These are phyloP conservation scores for Sphaerostilbella broomeana DNA, from an alignment of 2,329 filamentous ascomycete species.

Conservation along the genomic window DNA sequence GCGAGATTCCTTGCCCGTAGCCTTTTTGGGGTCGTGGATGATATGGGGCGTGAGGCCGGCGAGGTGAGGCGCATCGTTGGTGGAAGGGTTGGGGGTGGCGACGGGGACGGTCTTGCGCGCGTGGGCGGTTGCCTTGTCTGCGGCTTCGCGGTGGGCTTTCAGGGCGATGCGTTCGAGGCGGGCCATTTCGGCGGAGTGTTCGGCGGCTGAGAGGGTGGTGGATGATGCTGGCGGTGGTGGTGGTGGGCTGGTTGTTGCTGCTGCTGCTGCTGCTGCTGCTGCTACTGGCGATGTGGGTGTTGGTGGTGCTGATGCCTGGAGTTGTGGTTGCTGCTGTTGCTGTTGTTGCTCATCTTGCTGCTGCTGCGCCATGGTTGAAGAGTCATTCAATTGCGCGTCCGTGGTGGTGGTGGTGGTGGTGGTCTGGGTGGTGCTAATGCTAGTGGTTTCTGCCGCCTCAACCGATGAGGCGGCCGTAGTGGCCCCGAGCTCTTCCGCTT, in stretches of 20 bases:
- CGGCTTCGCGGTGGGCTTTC: conserved; percentile 47
- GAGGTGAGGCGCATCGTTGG: conserved; percentile 53
- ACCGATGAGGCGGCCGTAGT: conserved; percentile 18
- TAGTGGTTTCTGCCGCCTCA: conserved; percentile 11
- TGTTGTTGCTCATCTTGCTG: conserved; percentile 5
- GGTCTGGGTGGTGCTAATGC: background rate
- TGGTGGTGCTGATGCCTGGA: conserved; percentile 28
- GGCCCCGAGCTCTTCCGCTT: conserved; percentile 55
- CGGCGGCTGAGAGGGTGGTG: conserved; percentile 29
- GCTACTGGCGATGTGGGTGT: conserved; percentile 11
- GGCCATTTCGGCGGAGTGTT: conserved; percentile 55
- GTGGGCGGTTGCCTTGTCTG: conserved; percentile 51
- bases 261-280: conserved; percentile 14
- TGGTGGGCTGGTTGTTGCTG: conserved; percentile 22
- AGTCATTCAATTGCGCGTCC: conserved; percentile 5
- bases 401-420: background rate
- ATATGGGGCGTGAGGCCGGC: conserved; percentile 55
- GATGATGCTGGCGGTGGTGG: conserved; percentile 18
- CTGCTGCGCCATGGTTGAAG: conserved; percentile 9
- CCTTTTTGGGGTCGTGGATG: conserved; percentile 71
- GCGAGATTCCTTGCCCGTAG: conserved; percentile 69
- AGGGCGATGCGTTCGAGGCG: conserved; percentile 53
- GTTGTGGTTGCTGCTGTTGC: conserved; percentile 22
- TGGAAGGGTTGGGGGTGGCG: conserved; percentile 47
- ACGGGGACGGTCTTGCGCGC: conserved; percentile 43